These are phyloP conservation scores for Alternaria consortialis DNA, from an alignment of 2,329 filamentous ascomycete species.

Conservation along the genomic window DNA sequence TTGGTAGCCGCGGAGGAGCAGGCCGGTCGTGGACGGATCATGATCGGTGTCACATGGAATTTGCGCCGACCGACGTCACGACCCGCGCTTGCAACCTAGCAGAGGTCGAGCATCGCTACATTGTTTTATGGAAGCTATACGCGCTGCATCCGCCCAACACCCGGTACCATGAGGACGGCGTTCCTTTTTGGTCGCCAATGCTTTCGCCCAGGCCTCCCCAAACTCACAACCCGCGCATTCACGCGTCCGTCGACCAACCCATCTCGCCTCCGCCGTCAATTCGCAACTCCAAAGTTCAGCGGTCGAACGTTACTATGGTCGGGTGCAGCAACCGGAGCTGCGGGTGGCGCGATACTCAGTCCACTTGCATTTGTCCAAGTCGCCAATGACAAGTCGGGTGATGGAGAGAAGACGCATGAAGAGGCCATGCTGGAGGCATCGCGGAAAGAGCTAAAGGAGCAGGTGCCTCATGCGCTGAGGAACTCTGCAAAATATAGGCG, in stretches of 20 bases:
- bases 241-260: constrained; percentile 40
- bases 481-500: constrained; percentile 68
- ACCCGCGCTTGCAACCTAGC: constrained; percentile 10
- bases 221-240: constrained; percentile 26
- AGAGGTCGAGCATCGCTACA: constrained; percentile 2
- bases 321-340: constrained; percentile 34
- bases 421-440: constrained; percentile 87
- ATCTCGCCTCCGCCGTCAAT: constrained; percentile 42
- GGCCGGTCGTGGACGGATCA: constrained; percentile 7
- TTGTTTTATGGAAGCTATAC: constrained; percentile 36
- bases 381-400: constrained; percentile 59
- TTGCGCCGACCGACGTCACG: constrained; percentile 37
- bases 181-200: constrained; percentile 61
- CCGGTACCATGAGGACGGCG: constrained; percentile 60
- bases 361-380: constrained; percentile 68
- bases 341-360: constrained; percentile 54
- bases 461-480: constrained; percentile 68
- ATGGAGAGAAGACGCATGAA: constrained; percentile 73
- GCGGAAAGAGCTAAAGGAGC: constrained; percentile 76
- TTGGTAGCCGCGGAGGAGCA: constrained; percentile 7
- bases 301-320: constrained; percentile 45
- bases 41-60: constrained; percentile 28
- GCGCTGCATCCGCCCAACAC: constrained; percentile 30
- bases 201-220: constrained; percentile 53
- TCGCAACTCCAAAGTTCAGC: constrained; percentile 48